Conservation (phyloP, 1,284 basidiomycete species). For the Apiotrichum gamsii region DNA sequence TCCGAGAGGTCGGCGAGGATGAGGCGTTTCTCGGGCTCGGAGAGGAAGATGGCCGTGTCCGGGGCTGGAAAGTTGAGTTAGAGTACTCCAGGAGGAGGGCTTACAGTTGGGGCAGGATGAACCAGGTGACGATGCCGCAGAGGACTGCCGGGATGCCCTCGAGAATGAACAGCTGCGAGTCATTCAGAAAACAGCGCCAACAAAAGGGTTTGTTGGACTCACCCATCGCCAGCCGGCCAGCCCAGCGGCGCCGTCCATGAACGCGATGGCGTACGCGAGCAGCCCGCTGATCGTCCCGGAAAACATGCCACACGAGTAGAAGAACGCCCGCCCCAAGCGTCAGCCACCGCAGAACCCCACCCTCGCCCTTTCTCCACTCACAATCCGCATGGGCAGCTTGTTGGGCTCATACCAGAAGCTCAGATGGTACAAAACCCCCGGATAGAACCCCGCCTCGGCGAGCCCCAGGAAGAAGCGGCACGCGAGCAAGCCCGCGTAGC, state of each 20-base stretch:
- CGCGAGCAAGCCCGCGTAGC: conserved; percentile 30
- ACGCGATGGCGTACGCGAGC: conserved; percentile 29
- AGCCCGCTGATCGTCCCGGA: conserved; percentile 27
- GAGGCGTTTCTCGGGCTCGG: background rate
- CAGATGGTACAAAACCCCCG: conserved; percentile 37
- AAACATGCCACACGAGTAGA: conserved; percentile 21
- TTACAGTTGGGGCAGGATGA: conserved; percentile 49
- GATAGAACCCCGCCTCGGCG: conserved; percentile 28
- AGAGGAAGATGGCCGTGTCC: conserved; percentile 3
- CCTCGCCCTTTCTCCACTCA: too few species aligned
- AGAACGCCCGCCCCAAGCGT: too few species aligned
- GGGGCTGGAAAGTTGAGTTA: conserved; percentile 4
- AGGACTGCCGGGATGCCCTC: conserved; percentile 51
- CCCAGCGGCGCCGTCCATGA: conserved; percentile 25
- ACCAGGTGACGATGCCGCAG: conserved; percentile 46
- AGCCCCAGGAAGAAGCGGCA: conserved; percentile 42
- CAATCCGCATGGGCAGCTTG: conserved; percentile 7
- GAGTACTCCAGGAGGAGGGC: background rate
- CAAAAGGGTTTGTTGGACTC: too few species aligned
- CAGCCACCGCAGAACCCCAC: too few species aligned
- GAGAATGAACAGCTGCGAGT: conserved; percentile 52
- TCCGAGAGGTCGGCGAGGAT: conserved; percentile 3
- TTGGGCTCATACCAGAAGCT: conserved; percentile 31
- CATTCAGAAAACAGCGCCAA: too few species aligned
- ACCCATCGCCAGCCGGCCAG: conserved; percentile 35